Percentiles rank a stretch among this genome's conserved stretches.
Conservation (phyloP, 345 rosid genomes). For the Hypericum androsaemum region DNA sequence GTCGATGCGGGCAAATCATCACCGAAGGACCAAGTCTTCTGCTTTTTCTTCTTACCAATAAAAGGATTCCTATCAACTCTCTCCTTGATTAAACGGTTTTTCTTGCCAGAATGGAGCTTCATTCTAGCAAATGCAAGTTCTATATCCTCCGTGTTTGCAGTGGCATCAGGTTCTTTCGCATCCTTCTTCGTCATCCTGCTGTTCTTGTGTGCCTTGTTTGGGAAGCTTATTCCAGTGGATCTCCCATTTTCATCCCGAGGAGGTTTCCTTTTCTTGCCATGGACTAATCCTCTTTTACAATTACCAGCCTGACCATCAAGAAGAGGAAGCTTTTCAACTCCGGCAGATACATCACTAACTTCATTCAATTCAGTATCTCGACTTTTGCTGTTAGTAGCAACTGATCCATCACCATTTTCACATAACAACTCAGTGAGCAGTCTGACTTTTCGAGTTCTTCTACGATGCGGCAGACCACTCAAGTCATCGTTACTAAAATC, state of each 20-base stretch:
- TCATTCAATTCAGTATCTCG: constrained; percentile 27
- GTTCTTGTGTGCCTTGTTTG: constrained; percentile 26
- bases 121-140: constrained; percentile 23
- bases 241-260: constrained; percentile 34
- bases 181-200: constrained; percentile 16
- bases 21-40: constrained; percentile 27
- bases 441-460: constrained; percentile 57
- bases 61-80: constrained; percentile 29
- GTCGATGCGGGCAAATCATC: constrained; percentile 23
- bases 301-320: constrained; percentile 14
- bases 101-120: constrained; percentile 23
- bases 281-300: constrained; percentile 19
- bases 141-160: constrained; percentile 28
- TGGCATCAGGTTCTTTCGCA: constrained; percentile 20
- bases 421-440: constrained; percentile 64
- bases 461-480: constrained; percentile 36
- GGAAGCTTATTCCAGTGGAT: constrained; percentile 24
- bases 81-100: constrained; percentile 26
- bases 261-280: constrained; percentile 48
- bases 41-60: constrained; percentile 42
- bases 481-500: constrained; percentile 21
- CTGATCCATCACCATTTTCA: constrained; percentile 23
- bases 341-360: constrained; percentile 22
- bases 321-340: constrained; percentile 15
- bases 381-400: constrained; percentile 12